Evolutionary conservation across 2,329 filamentous ascomycete species (phyloP).

Genomic region (Setomelanomma holmii): DNA sequence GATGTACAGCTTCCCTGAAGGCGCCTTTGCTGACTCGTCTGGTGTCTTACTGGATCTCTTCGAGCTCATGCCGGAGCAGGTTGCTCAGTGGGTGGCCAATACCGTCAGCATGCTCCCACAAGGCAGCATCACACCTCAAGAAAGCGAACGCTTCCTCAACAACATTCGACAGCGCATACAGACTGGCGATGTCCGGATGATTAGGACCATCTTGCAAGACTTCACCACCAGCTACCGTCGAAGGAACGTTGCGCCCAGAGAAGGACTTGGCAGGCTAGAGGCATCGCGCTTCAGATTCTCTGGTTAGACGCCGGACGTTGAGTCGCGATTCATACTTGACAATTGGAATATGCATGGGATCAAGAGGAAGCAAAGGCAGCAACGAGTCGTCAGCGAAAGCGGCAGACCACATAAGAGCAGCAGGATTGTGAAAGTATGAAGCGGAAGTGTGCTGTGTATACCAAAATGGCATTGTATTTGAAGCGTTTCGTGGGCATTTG

Average conservation of each 20-base stretch:
- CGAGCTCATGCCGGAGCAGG: conserved; percentile 81
- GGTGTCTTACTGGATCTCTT: conserved; percentile 91
- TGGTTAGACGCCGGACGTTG: conserved; percentile 33
- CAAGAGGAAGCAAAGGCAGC: background rate
- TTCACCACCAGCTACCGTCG: conserved; percentile 95
- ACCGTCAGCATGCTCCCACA: conserved; percentile 84
- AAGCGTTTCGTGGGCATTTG: conserved; percentile 11
- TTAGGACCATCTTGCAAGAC: conserved; percentile 86
- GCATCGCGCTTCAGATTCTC: conserved; percentile 84
- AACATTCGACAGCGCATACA: conserved; percentile 82
- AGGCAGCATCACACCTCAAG: conserved; percentile 74
- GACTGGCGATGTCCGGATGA: conserved; percentile 74
- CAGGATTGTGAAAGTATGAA: background rate
- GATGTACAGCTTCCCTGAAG: conserved; percentile 98
- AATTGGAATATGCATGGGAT: conserved; percentile 2
- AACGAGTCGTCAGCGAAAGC: background rate
- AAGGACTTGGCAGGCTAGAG: conserved; percentile 87
- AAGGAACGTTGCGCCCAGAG: conserved; percentile 92
- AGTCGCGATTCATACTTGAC: conserved; percentile 9
- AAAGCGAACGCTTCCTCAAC: conserved; percentile 79
- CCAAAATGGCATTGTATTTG: conserved; percentile 11
- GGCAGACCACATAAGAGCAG: background rate
- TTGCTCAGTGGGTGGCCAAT: conserved; percentile 79
- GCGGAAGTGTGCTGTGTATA: conserved; percentile 4
- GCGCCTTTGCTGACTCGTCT: conserved; percentile 94